phyloP scores from a whole-genome alignment of 306 rosid genomes.

The Phaseolus lunatus region DNA sequence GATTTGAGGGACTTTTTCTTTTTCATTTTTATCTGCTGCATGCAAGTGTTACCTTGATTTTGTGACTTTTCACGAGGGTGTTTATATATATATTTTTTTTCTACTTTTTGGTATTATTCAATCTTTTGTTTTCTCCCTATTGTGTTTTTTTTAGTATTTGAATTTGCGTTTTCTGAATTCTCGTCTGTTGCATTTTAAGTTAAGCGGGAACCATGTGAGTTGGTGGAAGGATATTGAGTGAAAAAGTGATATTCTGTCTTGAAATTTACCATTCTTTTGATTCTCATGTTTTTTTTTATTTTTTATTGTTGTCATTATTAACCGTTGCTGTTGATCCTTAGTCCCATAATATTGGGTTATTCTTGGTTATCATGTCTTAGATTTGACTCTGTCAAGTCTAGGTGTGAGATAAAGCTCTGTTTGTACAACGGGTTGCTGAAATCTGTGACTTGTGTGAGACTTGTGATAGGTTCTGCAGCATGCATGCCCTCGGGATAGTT shows the following conservation, averaged over 20 bases:
- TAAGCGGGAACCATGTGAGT: conserved; percentile 4
- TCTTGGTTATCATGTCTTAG: conserved; percentile 49
- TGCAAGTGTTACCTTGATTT: conserved; percentile 19
- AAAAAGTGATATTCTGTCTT: not conserved
- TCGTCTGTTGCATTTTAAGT: conserved; percentile 8
- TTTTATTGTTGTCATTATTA: not conserved
- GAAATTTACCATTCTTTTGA: not conserved
- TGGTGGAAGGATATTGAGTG: not conserved
- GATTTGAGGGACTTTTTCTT: too few species aligned
- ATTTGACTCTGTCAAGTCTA: conserved; percentile 40
- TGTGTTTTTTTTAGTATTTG: not conserved
- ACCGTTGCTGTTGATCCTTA: not conserved
- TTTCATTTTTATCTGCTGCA: conserved; percentile 9
- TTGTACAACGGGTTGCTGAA: conserved; percentile 43
- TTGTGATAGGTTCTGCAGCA: conserved; percentile 51
- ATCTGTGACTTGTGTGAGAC: conserved; percentile 46
- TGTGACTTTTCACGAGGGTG: not conserved
- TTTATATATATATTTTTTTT: not conserved
- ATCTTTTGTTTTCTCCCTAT: not conserved
- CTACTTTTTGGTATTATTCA: not conserved
- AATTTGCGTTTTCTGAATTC: conserved; percentile 17
- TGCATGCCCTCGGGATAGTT: conserved; percentile 38
- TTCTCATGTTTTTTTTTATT: too few species aligned
- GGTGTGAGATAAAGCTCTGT: conserved; percentile 36
- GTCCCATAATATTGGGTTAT: conserved; percentile 28